A percentile compares a stretch with the other conserved stretches of the same genome.
Conservation (phyloP, 2,329 filamentous ascomycete genomes). For the Trichophaea hybrida region DNA sequence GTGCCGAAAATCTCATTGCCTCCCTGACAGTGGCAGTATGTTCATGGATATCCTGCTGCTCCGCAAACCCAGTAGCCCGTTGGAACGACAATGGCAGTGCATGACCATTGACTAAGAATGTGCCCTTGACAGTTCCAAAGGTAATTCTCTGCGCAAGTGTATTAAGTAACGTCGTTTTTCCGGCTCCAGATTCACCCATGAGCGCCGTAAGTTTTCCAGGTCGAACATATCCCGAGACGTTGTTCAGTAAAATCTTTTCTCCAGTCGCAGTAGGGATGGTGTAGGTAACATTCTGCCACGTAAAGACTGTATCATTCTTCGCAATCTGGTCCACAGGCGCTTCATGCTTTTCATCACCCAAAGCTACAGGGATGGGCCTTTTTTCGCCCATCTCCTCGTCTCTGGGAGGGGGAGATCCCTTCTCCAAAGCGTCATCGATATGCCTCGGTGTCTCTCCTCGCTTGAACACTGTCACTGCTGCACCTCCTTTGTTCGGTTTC, state of each 20-base stretch:
- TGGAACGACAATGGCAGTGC: slow-evolving; percentile 48
- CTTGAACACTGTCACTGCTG: slow-evolving; percentile 48
- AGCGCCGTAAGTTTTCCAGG: slow-evolving; percentile 25
- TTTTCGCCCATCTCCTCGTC: slow-evolving; percentile 37
- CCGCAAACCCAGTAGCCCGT: slow-evolving; percentile 47
- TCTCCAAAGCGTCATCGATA: slow-evolving; percentile 44
- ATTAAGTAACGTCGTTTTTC: slow-evolving; percentile 24
- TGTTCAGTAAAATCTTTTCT: slow-evolving; percentile 19
- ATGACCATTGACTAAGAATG: slow-evolving; percentile 43
- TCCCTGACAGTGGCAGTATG: slow-evolving; percentile 49
- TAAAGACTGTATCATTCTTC: slow-evolving; percentile 20
- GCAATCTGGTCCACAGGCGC: slow-evolving; percentile 23
- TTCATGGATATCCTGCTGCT: slow-evolving; percentile 49
- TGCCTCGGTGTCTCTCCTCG: slow-evolving; percentile 47
- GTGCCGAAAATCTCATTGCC: slow-evolving; percentile 48
- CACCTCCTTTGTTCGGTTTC: slow-evolving; percentile 47
- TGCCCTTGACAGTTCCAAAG: slow-evolving; percentile 45
- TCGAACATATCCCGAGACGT: slow-evolving; percentile 24
- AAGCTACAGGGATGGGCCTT: background rate
- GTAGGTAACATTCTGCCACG: slow-evolving; percentile 25
- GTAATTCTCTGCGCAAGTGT: slow-evolving; percentile 34
- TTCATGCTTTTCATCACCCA: background rate
- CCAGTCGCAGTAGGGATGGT: slow-evolving; percentile 24
- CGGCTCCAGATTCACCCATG: slow-evolving; percentile 26
- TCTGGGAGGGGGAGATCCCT: slow-evolving; percentile 34